Conservation (phyloP, 306 rosid species). For the Vachellia collinsii region DNA sequence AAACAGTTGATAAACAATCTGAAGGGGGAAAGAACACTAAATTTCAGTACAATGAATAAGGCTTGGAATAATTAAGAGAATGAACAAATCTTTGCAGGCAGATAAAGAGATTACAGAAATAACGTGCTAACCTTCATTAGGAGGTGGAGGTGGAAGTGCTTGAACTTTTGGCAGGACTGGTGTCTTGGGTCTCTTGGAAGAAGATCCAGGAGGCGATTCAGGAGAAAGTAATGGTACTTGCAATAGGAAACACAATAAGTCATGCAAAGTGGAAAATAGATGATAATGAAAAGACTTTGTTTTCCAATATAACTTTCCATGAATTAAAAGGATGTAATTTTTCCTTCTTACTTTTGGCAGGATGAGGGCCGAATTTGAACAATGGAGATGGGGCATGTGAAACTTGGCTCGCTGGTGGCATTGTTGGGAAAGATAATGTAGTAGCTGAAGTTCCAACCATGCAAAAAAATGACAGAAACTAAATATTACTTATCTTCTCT, state of each 20-base stretch:
- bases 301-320: conserved; percentile 6
- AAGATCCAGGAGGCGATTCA: conserved; percentile 49
- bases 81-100: conserved; percentile 16
- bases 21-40: conserved; percentile 9
- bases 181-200: conserved; percentile 52
- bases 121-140: conserved; percentile 71
- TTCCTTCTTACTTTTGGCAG: conserved; percentile 64
- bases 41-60: conserved; percentile 37
- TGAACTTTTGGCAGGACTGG: conserved; percentile 57
- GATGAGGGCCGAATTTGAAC: conserved; percentile 41
- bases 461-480: conserved; percentile 23
- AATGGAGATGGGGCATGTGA: conserved; percentile 75
- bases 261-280: conserved; percentile 30
- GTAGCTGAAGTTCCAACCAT: conserved; percentile 51
- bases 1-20: conserved; percentile 75
- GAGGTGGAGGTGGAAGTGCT: conserved; percentile 95
- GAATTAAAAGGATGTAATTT: conserved; percentile 4
- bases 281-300: conserved; percentile 20
- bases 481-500: conserved; percentile 28
- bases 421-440: conserved; percentile 48
- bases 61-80: conserved; percentile 8
- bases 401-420: conserved; percentile 53
- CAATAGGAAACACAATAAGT: conserved; percentile 43
- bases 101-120: conserved; percentile 22
- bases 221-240: conserved; percentile 56